A percentile compares a stretch with the other conserved stretches of the same genome.
Evolutionary conservation across 2,329 filamentous ascomycete genomes (phyloP).

Genomic region (Alternaria dauci): DNA sequence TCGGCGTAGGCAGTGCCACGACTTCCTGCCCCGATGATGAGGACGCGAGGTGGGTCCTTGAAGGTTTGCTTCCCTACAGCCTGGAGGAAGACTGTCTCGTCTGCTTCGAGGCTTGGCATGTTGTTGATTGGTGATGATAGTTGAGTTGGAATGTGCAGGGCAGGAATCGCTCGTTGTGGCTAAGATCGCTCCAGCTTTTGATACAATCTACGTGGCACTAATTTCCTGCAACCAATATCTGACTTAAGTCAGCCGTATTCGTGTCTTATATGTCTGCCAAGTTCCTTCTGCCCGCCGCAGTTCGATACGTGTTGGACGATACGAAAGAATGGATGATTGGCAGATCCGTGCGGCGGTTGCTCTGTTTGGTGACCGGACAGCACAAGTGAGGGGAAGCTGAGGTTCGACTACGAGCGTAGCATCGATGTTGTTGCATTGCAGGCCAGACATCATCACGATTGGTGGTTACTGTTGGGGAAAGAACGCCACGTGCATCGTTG

Average conservation of each 20-base stretch:
- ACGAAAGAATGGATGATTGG: neutral
- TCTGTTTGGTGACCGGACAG: neutral
- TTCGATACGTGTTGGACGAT: neutral
- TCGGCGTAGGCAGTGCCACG: slow-evolving; percentile 49
- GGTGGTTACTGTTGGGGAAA: slow-evolving; percentile 11
- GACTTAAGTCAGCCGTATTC: neutral
- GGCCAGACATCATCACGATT: slow-evolving; percentile 5
- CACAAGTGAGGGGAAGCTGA: slow-evolving; percentile 14
- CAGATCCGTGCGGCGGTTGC: neutral
- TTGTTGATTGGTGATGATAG: neutral
- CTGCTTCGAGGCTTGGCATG: slow-evolving; percentile 5
- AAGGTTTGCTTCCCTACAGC: slow-evolving; percentile 33
- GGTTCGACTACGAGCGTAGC: slow-evolving; percentile 23
- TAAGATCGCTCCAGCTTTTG: neutral
- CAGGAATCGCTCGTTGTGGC: neutral
- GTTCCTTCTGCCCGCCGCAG: neutral
- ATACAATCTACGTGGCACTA: too few species aligned
- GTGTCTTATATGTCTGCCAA: neutral
- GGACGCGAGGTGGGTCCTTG: slow-evolving; percentile 37
- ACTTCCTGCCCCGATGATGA: slow-evolving; percentile 52
- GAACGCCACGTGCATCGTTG: slow-evolving; percentile 24
- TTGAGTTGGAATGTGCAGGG: fast-evolving
- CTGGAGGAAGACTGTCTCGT: slow-evolving; percentile 22
- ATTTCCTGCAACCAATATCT: neutral
- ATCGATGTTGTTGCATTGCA: slow-evolving; percentile 38